Conservation (phyloP, 2,329 filamentous ascomycete species). For the Talaromyces sp. region DNA sequence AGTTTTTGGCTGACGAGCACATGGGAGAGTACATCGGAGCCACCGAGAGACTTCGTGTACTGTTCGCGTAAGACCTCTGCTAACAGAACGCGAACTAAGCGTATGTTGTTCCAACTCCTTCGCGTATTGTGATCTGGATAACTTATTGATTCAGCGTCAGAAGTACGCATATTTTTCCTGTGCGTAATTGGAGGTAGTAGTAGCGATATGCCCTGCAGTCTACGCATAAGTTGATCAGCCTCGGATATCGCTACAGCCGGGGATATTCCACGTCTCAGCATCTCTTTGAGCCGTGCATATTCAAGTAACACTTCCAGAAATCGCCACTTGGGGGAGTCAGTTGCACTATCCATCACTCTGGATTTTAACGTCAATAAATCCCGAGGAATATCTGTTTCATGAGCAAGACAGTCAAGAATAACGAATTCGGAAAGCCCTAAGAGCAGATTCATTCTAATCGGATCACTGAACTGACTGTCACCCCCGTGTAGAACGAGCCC, state of each 20-base stretch:
- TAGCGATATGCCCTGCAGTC: not conserved
- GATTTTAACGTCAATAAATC: not conserved
- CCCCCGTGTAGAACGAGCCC: constrained; percentile 4
- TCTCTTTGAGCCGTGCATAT: constrained; percentile 9
- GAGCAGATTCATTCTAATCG: constrained; percentile 3
- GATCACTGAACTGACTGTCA: not conserved
- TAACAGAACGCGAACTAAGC: constrained; percentile 8
- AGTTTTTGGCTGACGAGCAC: not conserved
- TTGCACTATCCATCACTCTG: not conserved
- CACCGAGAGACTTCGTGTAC: not conserved
- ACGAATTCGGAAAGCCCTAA: constrained; percentile 1
- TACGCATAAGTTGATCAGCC: not conserved
- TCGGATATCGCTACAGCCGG: not conserved
- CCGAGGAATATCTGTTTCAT: constrained; percentile 4
- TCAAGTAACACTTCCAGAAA: constrained; percentile 7
- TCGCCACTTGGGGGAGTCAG: constrained; percentile 1
- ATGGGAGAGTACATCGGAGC: not conserved
- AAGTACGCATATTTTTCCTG: not conserved
- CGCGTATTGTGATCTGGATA: constrained; percentile 7
- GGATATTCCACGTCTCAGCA: not conserved
- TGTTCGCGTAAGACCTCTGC: constrained; percentile 11
- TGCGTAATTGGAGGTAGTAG: not conserved
- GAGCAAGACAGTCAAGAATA: constrained; percentile 10
- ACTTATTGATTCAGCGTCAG: not conserved
- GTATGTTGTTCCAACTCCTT: constrained; percentile 13